These are phyloP conservation scores for Vachellia collinsii DNA, from an alignment of 306 rosid genomes.

Conservation along the genomic window DNA sequence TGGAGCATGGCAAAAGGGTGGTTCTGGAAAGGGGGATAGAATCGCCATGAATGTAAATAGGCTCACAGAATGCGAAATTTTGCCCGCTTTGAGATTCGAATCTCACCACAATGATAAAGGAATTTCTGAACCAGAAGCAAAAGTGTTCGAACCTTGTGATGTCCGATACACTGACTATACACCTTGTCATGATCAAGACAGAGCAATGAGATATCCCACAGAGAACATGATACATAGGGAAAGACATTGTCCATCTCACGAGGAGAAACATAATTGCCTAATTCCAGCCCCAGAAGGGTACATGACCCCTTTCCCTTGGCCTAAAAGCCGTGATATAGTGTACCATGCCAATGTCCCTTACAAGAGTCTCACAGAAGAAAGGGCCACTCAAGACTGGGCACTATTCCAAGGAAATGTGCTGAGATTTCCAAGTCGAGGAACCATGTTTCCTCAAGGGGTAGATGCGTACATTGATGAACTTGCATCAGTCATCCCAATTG, in stretches of 20 bases:
- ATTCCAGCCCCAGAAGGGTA: constrained; percentile 91
- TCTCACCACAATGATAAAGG: constrained; percentile 66
- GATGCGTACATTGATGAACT: constrained; percentile 93
- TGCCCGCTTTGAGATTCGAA: constrained; percentile 70
- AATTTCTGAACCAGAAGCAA: constrained; percentile 56
- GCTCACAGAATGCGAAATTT: constrained; percentile 62
- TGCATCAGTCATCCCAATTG: constrained; percentile 82
- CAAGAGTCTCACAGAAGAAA: constrained; percentile 80
- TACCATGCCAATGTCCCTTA: constrained; percentile 84
- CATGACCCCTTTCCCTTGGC: constrained; percentile 87
- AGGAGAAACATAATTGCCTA: constrained; percentile 82
- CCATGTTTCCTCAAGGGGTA: constrained; percentile 96
- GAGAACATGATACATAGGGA: constrained; percentile 90
- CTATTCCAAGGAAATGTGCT: constrained; percentile 80
- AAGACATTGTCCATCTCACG: constrained; percentile 86
- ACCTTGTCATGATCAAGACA: constrained; percentile 95
- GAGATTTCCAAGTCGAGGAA: constrained; percentile 94
- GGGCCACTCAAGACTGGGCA: constrained; percentile 90
- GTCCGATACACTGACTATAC: constrained; percentile 69
- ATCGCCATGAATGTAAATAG: constrained; percentile 65
- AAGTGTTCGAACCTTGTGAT: constrained; percentile 76
- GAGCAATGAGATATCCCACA: constrained; percentile 90
- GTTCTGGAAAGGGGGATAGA: constrained; percentile 80
- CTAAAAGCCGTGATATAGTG: constrained; percentile 87
- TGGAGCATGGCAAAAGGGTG: constrained; percentile 95